Evolutionary conservation across 2,329 filamentous ascomycete species (phyloP), one percentile per base, ranked within the genome.

Genomic region (Sporothrix brasiliensis): DNA sequence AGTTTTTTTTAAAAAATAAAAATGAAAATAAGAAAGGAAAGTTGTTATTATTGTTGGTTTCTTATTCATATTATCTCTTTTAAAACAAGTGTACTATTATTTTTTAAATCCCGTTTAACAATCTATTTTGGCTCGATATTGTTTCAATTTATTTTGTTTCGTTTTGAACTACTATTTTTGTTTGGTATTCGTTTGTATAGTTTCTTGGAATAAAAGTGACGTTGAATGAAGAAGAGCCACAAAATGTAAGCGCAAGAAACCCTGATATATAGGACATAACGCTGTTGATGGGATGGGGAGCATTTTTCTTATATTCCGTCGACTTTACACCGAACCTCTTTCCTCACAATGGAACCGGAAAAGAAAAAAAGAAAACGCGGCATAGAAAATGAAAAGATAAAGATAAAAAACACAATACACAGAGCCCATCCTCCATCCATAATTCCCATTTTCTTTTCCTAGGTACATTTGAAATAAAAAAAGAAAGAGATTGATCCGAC

Each of bases 341-440:
- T 49, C 44, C 44, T 19, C 44, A 19, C 44, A 1, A 34, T 67
- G 44, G n/a, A 67, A 67, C 52, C 53, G 16, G 27, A 30, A 63
- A 47, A 54, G 5, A 30, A 58, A 34, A 69, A 39, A 30, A 19
- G 27, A 30, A 30, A 30, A 30, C 27, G 27, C 27, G 10, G 50
- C 19, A 50, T 52, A n/a, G 14, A 47, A 10, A 69, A 44, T 39
- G 21, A 63, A 63, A 66, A 54, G 24, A 63, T 21, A 41, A 60
- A 24, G 30, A 65, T 50, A 52, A 49, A 65, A 65, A 34, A 66
- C 60, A 39, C 56, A 65, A 63, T 56, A 65, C 69, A 58, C 30
- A 52, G 58, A 68, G 7, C 63, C 63, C 5, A 27, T 61, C n/a
- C 39, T 13, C 34, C n/a, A 9, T 63, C 21, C 56, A 53, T 53